Conservation (phyloP, 176 grass and related monocot species). For the Carex cristatella region DNA sequence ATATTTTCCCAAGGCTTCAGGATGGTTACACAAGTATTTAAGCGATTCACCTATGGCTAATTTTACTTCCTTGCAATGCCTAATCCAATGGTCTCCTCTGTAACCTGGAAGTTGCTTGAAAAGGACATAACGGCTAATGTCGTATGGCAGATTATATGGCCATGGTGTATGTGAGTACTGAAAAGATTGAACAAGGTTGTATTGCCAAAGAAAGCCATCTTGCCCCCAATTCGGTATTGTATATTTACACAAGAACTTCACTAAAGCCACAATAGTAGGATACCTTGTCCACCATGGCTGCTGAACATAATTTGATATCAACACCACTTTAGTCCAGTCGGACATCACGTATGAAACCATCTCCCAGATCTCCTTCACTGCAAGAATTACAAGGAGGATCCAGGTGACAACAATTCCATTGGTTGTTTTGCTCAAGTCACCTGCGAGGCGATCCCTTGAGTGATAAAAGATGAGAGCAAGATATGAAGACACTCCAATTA, state of each 20-base stretch:
- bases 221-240: neutral
- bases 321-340: constrained; percentile 15
- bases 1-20: neutral
- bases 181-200: neutral
- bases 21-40: neutral
- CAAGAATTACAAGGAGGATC: neutral
- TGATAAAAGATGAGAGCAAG: neutral
- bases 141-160: too few species aligned
- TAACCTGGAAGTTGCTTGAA: neutral
- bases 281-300: neutral
- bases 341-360: constrained; percentile 21
- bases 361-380: constrained; percentile 21
- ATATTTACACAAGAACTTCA: neutral
- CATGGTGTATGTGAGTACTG: neutral
- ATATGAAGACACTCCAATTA: neutral
- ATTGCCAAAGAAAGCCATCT: constrained; percentile 1
- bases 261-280: neutral
- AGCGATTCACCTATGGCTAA: neutral
- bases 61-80: neutral
- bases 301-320: neutral
- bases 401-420: neutral
- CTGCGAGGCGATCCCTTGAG: neutral
- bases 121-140: too few species aligned
- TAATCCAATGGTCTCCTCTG: neutral
- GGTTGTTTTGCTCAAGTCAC: neutral